A percentile compares a stretch with the other conserved stretches of the same genome.
These are phyloP conservation scores for Lasiodiplodia sp. DNA, from an alignment of 2,329 filamentous ascomycete species.

Conservation along the genomic window DNA sequence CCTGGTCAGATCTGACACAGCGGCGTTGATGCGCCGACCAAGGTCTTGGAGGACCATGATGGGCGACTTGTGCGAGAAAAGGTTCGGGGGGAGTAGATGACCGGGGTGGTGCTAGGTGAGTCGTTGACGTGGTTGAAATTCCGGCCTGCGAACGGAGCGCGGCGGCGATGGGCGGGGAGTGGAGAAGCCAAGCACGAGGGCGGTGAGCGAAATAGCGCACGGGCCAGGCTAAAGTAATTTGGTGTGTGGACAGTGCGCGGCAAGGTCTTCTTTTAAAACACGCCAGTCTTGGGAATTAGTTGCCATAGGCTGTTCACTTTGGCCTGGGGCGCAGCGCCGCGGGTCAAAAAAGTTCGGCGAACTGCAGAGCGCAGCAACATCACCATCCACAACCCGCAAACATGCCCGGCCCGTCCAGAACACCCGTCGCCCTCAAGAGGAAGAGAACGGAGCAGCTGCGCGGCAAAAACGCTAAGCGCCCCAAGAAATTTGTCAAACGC, in stretches of 20 bases:
- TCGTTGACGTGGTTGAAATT: constrained; percentile 28
- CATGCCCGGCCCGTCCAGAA: constrained; percentile 41
- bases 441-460: constrained; percentile 67
- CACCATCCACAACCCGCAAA: background rate
- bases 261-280: no score
- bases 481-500: constrained; percentile 66
- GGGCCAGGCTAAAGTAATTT: no score
- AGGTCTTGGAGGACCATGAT: constrained; percentile 98
- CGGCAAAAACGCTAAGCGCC: constrained; percentile 59
- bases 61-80: constrained; percentile 18
- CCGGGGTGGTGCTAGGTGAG: constrained; percentile 1
- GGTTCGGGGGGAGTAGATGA: background rate
- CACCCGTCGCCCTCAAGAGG: constrained; percentile 54
- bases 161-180: constrained; percentile 17
- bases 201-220: background rate
- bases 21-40: constrained; percentile 96
- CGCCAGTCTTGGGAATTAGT: no score
- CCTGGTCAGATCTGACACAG: constrained; percentile 90
- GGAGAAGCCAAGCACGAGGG: constrained; percentile 7
- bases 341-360: constrained; percentile 24
- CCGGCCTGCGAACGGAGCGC: constrained; percentile 8
- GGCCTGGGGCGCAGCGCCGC: background rate
- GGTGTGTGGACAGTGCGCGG: no score
- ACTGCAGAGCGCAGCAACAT: background rate
- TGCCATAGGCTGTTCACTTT: no score